Evolutionary conservation across 108 stramenopile species (phyloP).

Genomic region (Heterococcus sp.): DNA sequence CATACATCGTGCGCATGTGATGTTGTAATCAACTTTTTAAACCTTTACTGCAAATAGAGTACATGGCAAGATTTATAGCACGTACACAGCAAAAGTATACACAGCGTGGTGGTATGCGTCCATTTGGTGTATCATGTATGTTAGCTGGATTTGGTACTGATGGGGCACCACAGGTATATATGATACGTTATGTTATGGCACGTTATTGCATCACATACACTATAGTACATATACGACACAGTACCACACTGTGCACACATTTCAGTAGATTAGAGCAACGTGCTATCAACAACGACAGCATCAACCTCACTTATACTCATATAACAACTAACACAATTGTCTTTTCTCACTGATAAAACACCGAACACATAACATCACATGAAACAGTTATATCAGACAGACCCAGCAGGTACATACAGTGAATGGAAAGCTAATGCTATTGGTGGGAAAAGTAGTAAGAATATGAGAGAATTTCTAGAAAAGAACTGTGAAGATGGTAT

Average conservation of each 20-base stretch:
- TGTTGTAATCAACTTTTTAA: too few species aligned
- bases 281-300: too few species aligned
- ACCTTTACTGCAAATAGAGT: conserved; percentile 66
- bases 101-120: conserved; percentile 97
- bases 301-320: too few species aligned
- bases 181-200: too few species aligned
- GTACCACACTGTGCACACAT: too few species aligned
- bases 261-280: too few species aligned
- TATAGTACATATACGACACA: too few species aligned
- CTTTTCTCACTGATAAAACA: too few species aligned
- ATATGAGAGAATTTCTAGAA: conserved; percentile 94
- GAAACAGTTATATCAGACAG: conserved; percentile 80
- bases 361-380: too few species aligned
- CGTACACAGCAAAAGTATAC: conserved; percentile 97
- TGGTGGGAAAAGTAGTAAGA: conserved; percentile 91
- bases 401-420: conserved; percentile 96
- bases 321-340: too few species aligned
- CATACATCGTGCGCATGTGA: too few species aligned
- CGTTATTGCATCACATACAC: too few species aligned
- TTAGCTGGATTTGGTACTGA: conserved; percentile 24
- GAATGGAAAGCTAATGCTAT: conserved; percentile 98
- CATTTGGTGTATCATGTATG: conserved; percentile 87
- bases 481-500: conserved; percentile 74
- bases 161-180: conserved; percentile 21
- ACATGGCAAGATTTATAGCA: conserved; percentile 93